phyloP scores from a whole-genome alignment of 2,329 filamentous ascomycete genomes.

The Aspergillus tanneri region DNA sequence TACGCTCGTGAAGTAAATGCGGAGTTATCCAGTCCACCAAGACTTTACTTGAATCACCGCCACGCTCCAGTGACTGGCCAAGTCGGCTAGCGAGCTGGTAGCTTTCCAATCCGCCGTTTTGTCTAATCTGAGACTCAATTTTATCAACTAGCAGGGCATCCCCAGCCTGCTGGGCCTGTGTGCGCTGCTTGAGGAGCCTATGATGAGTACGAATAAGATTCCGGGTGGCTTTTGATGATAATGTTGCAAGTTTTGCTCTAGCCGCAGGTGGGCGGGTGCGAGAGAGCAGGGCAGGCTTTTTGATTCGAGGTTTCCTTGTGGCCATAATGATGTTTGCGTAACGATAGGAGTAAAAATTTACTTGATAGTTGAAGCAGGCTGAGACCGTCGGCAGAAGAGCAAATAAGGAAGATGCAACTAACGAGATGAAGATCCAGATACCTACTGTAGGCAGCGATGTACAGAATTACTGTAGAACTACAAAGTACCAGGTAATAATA shows the following conservation, averaged over 20 bases:
- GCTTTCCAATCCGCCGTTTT: constrained; percentile 57
- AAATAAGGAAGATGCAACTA: too few relatives aligned
- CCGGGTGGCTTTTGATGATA: constrained; percentile 59
- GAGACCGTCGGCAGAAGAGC: too few relatives aligned
- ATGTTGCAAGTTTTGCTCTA: constrained; percentile 35
- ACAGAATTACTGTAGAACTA: too few relatives aligned
- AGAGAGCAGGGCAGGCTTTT: constrained; percentile 42
- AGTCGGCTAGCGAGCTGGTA: constrained; percentile 64
- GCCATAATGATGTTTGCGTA: constrained; percentile 23
- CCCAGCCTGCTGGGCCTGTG: constrained; percentile 51
- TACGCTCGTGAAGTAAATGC: constrained; percentile 23
- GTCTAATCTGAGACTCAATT: constrained; percentile 52
- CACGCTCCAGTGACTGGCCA: constrained; percentile 60
- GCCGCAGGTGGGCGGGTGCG: constrained; percentile 47
- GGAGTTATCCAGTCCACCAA: constrained; percentile 59
- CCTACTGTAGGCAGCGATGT: too few relatives aligned
- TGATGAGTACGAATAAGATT: constrained; percentile 61
- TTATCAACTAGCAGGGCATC: constrained; percentile 42
- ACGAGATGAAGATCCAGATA: too few relatives aligned
- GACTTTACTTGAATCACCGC: constrained; percentile 62
- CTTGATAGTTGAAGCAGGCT: neutral
- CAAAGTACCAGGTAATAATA: too few relatives aligned
- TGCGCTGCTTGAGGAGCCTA: constrained; percentile 57
- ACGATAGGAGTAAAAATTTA: neutral
- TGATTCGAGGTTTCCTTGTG: constrained; percentile 31